Evolutionary conservation across 352 stramenopile genomes (phyloP).

Genomic region (Phytophthora constricta): DNA sequence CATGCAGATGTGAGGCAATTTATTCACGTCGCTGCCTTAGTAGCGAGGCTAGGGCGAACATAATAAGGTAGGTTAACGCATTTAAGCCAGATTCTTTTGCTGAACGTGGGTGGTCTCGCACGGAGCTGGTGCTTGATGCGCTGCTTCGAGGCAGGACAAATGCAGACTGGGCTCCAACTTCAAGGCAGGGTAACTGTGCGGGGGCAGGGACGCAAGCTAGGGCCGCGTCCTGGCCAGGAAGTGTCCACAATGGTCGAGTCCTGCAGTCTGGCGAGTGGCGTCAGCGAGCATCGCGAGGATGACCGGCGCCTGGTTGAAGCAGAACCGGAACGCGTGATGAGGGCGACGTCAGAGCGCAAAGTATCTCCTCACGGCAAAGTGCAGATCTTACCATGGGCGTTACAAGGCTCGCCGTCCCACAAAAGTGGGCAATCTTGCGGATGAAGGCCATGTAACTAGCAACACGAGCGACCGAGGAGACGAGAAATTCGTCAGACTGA

Average conservation of each 20-base stretch:
- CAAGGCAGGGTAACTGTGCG: too few species aligned
- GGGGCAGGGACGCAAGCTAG: too few species aligned
- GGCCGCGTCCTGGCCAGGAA: slow-evolving; percentile 24
- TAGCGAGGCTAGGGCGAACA: slow-evolving; percentile 1
- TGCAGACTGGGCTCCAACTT: too few species aligned
- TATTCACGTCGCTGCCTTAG: not conserved
- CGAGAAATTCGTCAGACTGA: not conserved
- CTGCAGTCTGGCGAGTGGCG: slow-evolving; percentile 13
- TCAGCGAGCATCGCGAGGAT: slow-evolving; percentile 19
- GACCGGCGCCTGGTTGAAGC: slow-evolving; percentile 6
- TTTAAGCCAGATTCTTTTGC: not conserved
- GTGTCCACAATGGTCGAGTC: not conserved
- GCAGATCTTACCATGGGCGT: slow-evolving; percentile 20
- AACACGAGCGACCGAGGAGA: not conserved
- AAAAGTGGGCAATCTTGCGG: slow-evolving; percentile 40
- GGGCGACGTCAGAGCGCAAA: slow-evolving; percentile 7
- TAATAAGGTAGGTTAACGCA: slow-evolving; percentile 3
- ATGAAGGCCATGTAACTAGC: slow-evolving; percentile 42
- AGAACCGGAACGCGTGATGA: slow-evolving; percentile 26
- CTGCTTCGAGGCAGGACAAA: too few species aligned
- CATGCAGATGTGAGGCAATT: slow-evolving; percentile 33
- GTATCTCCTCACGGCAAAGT: not conserved
- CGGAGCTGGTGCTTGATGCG: not conserved
- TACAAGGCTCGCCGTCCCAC: slow-evolving; percentile 25
- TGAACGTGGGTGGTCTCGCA: too few species aligned